These are phyloP conservation scores for Linnemannia exigua DNA, from an alignment of 192 early-diverging fungal species.

Conservation along the genomic window DNA sequence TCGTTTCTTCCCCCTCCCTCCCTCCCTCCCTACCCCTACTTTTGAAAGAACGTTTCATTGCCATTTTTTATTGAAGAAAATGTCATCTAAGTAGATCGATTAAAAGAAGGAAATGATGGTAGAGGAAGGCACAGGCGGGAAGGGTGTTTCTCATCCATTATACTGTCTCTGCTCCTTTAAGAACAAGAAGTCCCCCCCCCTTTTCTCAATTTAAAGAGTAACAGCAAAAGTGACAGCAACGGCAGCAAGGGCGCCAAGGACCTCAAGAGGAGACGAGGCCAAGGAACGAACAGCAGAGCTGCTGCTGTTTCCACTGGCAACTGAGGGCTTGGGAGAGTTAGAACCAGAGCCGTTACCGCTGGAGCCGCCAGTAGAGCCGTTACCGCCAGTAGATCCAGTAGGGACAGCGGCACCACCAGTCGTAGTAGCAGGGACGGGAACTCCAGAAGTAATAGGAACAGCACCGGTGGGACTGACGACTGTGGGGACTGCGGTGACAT, in stretches of 20 bases:
- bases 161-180: neutral
- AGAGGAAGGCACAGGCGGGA: neutral
- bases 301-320: neutral
- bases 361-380: neutral
- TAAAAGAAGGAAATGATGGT: neutral
- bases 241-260: constrained; percentile 22
- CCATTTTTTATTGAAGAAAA: neutral
- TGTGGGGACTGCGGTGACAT: constrained; percentile 13
- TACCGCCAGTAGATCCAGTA: neutral
- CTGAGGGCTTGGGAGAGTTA: neutral
- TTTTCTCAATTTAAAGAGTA: constrained; percentile 1
- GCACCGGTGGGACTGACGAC: neutral
- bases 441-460: neutral
- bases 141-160: neutral
- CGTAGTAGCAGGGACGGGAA: neutral
- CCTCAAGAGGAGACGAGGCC: constrained; percentile 5
- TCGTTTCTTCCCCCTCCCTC: neutral
- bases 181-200: too few relatives aligned
- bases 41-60: neutral
- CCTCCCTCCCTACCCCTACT: neutral
- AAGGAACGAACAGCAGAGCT: neutral
- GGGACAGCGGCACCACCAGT: neutral
- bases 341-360: neutral
- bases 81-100: neutral
- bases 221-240: constrained; percentile 3